Evolutionary conservation across 2,329 filamentous ascomycete species (phyloP).

Genomic region (Colletotrichum godetiae): DNA sequence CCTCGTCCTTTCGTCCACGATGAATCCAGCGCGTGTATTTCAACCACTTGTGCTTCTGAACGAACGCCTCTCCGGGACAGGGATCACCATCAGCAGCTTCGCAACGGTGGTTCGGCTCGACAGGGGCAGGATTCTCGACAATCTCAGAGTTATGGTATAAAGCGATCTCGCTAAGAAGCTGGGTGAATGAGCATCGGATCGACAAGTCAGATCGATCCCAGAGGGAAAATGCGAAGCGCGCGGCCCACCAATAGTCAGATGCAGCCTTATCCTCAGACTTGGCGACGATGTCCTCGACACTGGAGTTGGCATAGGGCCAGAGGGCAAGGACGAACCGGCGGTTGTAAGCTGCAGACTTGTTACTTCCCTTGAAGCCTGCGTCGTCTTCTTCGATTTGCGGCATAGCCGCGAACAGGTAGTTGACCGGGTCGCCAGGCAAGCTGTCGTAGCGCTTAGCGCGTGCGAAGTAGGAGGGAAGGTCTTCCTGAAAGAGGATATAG

Average conservation of each 20-base stretch:
- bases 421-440: conserved; percentile 24
- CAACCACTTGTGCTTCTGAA: conserved; percentile 15
- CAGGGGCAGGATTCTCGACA: background rate
- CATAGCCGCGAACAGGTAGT: conserved; percentile 16
- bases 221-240: conserved; percentile 29
- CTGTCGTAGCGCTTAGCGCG: conserved; percentile 22
- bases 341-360: background rate
- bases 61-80: background rate
- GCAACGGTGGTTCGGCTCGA: background rate
- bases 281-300: conserved; percentile 10
- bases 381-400: conserved; percentile 19
- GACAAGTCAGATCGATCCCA: conserved; percentile 16
- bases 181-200: conserved; percentile 28
- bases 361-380: background rate
- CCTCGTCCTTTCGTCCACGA: conserved; percentile 22
- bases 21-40: conserved; percentile 25
- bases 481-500: conserved; percentile 27
- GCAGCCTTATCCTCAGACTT: conserved; percentile 3
- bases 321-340: conserved; percentile 20
- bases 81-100: background rate
- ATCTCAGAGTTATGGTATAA: background rate
- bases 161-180: conserved; percentile 23
- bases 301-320: conserved; percentile 35
- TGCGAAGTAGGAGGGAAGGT: conserved; percentile 14
- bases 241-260: conserved; percentile 25